Percentiles rank a stretch among this genome's conserved stretches.
phyloP scores from a whole-genome alignment of 148 eudicot genomes.

The Simmondsia chinensis region DNA sequence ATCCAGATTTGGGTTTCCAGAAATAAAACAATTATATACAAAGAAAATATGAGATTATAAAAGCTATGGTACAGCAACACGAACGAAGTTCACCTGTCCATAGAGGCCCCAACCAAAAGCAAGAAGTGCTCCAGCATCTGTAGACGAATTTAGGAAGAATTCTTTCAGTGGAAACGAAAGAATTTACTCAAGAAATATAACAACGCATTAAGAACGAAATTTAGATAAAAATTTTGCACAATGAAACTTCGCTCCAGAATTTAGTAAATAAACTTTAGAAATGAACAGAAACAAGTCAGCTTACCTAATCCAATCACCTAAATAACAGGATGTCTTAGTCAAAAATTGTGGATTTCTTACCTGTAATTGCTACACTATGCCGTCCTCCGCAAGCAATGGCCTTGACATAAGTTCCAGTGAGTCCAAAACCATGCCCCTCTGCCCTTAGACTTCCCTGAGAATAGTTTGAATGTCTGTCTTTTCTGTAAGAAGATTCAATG shows the following conservation, averaged over 20 bases:
- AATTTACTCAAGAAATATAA: not conserved
- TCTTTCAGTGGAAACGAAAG: not conserved
- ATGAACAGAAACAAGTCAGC: too few relatives aligned
- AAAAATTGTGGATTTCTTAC: constrained; percentile 17
- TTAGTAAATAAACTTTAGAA: too few relatives aligned
- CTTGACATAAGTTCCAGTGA: constrained; percentile 74
- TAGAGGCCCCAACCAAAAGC: constrained; percentile 98
- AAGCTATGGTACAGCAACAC: too few relatives aligned
- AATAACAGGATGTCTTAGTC: too few relatives aligned
- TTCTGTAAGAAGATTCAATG: constrained; percentile 52
- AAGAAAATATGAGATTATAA: too few relatives aligned
- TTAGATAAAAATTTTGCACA: constrained; percentile 4
- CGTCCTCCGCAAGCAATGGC: constrained; percentile 98
- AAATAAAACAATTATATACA: too few relatives aligned
- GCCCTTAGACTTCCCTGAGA: constrained; percentile 33
- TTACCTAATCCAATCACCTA: too few relatives aligned
- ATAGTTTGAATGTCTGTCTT: constrained; percentile 39
- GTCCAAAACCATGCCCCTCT: constrained; percentile 55
- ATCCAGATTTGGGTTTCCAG: too few relatives aligned
- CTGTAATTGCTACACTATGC: constrained; percentile 92
- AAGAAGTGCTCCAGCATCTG: constrained; percentile 94
- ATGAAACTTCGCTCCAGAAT: too few relatives aligned
- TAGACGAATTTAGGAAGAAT: constrained; percentile 4
- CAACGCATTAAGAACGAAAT: too few relatives aligned
- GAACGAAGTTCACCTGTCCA: constrained; percentile 83